These are phyloP conservation scores for Metschnikowia reukaufii DNA, from an alignment of 805 yeast genomes.

Conservation along the genomic window DNA sequence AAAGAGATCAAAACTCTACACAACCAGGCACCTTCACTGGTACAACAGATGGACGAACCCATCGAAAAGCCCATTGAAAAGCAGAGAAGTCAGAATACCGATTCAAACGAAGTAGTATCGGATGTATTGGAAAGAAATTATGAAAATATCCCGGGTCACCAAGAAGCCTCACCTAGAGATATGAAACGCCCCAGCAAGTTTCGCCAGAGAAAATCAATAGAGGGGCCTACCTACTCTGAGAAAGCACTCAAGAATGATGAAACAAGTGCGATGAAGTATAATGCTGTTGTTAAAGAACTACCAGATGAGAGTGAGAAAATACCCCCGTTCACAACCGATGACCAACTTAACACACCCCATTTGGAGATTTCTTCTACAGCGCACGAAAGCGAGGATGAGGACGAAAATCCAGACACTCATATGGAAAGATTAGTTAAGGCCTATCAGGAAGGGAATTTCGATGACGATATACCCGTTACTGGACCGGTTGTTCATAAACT, in stretches of 20 bases:
- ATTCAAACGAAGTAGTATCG: not conserved
- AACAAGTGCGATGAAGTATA: not conserved
- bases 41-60: not conserved
- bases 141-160: not conserved
- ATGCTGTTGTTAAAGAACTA: not conserved
- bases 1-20: conserved; percentile 18
- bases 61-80: not conserved
- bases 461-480: conserved; percentile 55
- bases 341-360: not conserved
- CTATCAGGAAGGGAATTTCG: conserved; percentile 58
- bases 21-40: not conserved
- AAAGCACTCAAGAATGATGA: not conserved
- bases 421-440: conserved; percentile 61
- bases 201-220: not conserved
- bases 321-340: not conserved
- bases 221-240: not conserved
- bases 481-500: conserved; percentile 57
- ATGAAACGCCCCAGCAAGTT: not conserved
- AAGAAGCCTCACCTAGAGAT: not conserved
- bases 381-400: not conserved
- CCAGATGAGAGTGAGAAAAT: not conserved
- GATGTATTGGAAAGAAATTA: conserved; percentile 4
- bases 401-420: conserved; percentile 32
- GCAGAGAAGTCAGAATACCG: not conserved
- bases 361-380: not conserved